Evolutionary conservation across 1,284 basidiomycete species (phyloP), one percentile per base, ranked within the genome.

Genomic region (Pseudozyma sp.): DNA sequence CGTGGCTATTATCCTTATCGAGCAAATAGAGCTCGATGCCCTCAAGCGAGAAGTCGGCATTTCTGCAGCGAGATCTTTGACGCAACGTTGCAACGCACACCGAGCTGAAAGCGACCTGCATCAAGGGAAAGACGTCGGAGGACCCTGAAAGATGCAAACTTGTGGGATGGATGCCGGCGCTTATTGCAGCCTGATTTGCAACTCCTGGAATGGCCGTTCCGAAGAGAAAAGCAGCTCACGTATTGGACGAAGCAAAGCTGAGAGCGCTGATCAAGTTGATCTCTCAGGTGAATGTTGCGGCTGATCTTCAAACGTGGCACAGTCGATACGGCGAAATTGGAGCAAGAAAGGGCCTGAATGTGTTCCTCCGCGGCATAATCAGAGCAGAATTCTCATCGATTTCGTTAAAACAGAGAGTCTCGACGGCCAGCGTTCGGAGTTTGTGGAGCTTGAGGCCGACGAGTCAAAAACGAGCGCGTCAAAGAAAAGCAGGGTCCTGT

Each of bases 401-500:
- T 36, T 5, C 49, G 45, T 43, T 35, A 14, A 14, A 16, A 36
- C 16, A n/a, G n/a, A n/a, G n/a, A n/a, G n/a, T n/a, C n/a, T n/a
- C n/a, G n/a, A n/a, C n/a, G n/a, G n/a, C n/a, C n/a, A n/a, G n/a
- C n/a, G n/a, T n/a, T 65, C 55, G 62, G 62, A 52, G 40, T 51
- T 56, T 40, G 16, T 8, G 16, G 34, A 40, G 10, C 40, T 55
- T 38, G 44, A 35, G 21, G 47, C 52, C 56, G 56, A 54, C n/a
- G 40, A 42, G 40, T 31, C 25, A 31, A 42, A 3, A 3, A 42
- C 13, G 40, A 8, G 40, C 40, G 40, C 40, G 40, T 42, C 13
- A 3, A 21, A 13, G 39, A 61, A 54, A 61, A 59, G 66, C 59
- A 68, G 65, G 65, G 65, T 68, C 65, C 45, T 42, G 14, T 25